Conservation (phyloP, 371 early-diverging fungal species). For the Apophysomyces trapeziformis region DNA sequence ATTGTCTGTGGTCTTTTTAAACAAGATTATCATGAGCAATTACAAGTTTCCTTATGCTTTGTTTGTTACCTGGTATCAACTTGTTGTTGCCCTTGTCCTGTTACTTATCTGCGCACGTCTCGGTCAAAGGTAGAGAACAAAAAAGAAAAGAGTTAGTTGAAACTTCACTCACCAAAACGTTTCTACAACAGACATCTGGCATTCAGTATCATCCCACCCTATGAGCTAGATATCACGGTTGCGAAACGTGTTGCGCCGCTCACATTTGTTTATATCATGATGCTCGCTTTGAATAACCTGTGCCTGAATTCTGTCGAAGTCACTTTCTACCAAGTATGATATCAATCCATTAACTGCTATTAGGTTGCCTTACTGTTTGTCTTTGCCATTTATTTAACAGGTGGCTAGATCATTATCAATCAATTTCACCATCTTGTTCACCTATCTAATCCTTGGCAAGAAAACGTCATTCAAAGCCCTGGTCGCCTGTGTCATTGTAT, state of each 20-base stretch:
- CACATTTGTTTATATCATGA: conserved; percentile 72
- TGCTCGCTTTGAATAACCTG: conserved; percentile 74
- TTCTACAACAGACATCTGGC: conserved; percentile 41
- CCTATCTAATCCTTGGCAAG: conserved; percentile 65
- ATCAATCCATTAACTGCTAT: too few species aligned
- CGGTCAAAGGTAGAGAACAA: conserved; percentile 59
- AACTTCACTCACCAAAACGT: neutral
- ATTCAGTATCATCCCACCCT: conserved; percentile 72
- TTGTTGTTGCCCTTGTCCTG: conserved; percentile 66
- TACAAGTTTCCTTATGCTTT: conserved; percentile 73
- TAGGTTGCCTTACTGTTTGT: neutral
- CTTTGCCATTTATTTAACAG: conserved; percentile 20
- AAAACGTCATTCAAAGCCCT: conserved; percentile 61
- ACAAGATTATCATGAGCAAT: conserved; percentile 73
- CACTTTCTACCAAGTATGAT: conserved; percentile 70
- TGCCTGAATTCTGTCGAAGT: conserved; percentile 74
- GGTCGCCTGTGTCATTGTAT: conserved; percentile 67
- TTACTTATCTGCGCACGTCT: conserved; percentile 63
- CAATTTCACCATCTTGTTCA: conserved; percentile 74
- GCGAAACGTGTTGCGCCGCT: conserved; percentile 68
- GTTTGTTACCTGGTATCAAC: conserved; percentile 73
- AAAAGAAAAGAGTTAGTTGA: too few species aligned
- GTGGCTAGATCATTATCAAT: conserved; percentile 75
- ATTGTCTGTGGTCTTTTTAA: conserved; percentile 75
- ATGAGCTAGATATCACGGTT: conserved; percentile 60